Conservation (phyloP, 805 yeast genomes). For the Candida namnaoensis region DNA sequence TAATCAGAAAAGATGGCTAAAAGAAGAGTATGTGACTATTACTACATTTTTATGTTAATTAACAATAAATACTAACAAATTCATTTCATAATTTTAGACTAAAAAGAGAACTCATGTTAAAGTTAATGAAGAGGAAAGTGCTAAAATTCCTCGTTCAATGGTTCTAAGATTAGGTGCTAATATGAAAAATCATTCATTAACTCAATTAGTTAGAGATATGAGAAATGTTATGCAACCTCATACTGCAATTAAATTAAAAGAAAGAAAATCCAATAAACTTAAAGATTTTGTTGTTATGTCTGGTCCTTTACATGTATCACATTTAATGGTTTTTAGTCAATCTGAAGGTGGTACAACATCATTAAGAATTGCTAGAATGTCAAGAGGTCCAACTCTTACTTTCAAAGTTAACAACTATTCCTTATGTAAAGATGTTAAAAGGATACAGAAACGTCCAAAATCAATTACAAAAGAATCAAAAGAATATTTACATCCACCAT, state of each 20-base stretch:
- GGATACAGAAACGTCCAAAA: conserved; percentile 68
- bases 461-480: conserved; percentile 53
- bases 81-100: conserved; percentile 21
- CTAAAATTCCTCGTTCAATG: conserved; percentile 86
- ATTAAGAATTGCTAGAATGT: conserved; percentile 77
- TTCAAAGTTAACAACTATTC: conserved; percentile 75
- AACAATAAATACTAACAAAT: conserved; percentile 6
- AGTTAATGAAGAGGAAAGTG: conserved; percentile 52
- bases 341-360: conserved; percentile 75
- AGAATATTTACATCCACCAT: conserved; percentile 73
- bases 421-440: conserved; percentile 70
- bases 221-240: conserved; percentile 93
- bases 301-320: conserved; percentile 91
- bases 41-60: neutral
- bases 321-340: conserved; percentile 81
- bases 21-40: conserved; percentile 32
- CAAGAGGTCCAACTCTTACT: conserved; percentile 90
- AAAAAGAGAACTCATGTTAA: conserved; percentile 85
- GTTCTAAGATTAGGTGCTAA: conserved; percentile 80
- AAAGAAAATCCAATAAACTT: conserved; percentile 77
- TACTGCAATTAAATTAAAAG: conserved; percentile 83
- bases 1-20: conserved; percentile 33
- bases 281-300: conserved; percentile 98
- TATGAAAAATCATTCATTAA: conserved; percentile 68
- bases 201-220: conserved; percentile 81